phyloP scores from a whole-genome alignment of 192 early-diverging fungal genomes.

The Coemansia sp. region DNA sequence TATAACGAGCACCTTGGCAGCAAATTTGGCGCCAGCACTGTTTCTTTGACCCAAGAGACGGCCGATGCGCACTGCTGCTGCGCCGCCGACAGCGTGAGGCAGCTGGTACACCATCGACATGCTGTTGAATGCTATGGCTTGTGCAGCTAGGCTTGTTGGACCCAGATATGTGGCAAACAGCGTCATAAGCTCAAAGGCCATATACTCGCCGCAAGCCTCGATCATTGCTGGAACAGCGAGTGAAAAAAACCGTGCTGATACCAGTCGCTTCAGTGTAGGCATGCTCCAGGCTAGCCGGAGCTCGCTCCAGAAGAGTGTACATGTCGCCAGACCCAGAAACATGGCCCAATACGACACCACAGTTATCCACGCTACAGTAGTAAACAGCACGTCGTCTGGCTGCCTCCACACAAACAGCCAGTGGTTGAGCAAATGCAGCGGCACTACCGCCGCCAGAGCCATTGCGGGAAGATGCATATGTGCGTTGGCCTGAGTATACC shows the following conservation, averaged over 20 bases:
- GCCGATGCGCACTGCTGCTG: constrained; percentile 59
- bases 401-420: constrained; percentile 78
- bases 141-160: constrained; percentile 56
- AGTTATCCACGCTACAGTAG: constrained; percentile 82
- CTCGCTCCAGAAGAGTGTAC: constrained; percentile 61
- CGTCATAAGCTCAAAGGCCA: constrained; percentile 59
- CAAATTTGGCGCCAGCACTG: constrained; percentile 53
- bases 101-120: constrained; percentile 58
- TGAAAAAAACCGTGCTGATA: constrained; percentile 46
- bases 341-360: constrained; percentile 78
- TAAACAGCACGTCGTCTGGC: constrained; percentile 64
- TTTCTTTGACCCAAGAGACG: constrained; percentile 50
- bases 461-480: constrained; percentile 71
- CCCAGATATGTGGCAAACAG: constrained; percentile 59
- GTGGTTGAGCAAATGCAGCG: constrained; percentile 64
- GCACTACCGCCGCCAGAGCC: constrained; percentile 30
- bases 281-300: constrained; percentile 61
- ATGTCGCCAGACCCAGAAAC: constrained; percentile 65
- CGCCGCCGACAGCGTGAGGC: constrained; percentile 59
- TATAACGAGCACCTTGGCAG: constrained; percentile 33
- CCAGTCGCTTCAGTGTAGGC: constrained; percentile 51
- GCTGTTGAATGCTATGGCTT: constrained; percentile 62
- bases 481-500: constrained; percentile 84
- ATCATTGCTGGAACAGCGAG: constrained; percentile 75
- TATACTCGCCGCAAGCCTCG: constrained; percentile 72